phyloP scores from a whole-genome alignment of 208 protist genomes.

The Acanthamoeba lenticulata region DNA sequence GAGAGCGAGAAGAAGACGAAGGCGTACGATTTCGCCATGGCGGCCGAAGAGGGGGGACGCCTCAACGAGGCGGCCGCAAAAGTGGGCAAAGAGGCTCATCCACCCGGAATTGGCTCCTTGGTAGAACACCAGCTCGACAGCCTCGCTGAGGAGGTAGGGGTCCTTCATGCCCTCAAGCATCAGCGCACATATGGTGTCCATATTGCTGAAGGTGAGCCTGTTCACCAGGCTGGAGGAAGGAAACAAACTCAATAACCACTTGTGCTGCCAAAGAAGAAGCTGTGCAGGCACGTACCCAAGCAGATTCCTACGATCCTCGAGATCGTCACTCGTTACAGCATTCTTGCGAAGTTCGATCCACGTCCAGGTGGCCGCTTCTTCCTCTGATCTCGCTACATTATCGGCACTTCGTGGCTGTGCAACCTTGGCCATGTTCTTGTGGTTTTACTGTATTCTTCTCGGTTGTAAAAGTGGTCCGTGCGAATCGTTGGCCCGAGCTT shows the following conservation, averaged over 20 bases:
- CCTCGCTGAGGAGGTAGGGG: constrained; percentile 10
- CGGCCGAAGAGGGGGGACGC: not conserved
- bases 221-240: not conserved
- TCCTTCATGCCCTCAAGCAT: not conserved
- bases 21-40: not conserved
- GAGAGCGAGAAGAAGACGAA: not conserved
- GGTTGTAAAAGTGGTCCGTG: too few species aligned
- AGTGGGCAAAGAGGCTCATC: not conserved
- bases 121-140: not conserved
- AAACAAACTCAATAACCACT: not conserved
- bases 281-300: not conserved
- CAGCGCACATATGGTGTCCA: not conserved
- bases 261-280: too few species aligned
- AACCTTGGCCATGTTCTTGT: not conserved
- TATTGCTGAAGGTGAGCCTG: not conserved
- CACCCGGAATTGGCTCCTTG: not conserved
- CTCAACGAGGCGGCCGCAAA: not conserved
- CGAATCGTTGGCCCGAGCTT: not conserved
- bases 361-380: not conserved
- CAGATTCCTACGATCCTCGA: not conserved
- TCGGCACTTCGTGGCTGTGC: not conserved
- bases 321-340: not conserved
- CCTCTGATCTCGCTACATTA: not conserved
- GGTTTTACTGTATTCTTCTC: not conserved
- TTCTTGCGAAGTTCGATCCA: not conserved